Evolutionary conservation across 768 basidiomycete genomes (phyloP), one percentile per base, ranked within the genome.

Genomic region (Lentinula aciculospora): DNA sequence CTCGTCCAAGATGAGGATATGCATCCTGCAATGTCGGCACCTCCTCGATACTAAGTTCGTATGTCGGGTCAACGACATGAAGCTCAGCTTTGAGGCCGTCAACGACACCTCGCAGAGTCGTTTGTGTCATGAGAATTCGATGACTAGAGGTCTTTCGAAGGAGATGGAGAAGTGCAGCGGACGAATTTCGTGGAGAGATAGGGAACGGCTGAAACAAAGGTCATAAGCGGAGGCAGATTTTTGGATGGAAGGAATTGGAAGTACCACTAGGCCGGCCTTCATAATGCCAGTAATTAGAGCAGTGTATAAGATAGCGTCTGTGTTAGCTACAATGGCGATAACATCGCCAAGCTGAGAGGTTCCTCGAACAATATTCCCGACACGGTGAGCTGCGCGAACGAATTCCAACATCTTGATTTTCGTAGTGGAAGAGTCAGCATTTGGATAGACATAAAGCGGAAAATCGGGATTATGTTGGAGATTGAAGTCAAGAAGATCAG

Each of bases 181-280:
- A 48, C 5, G 72, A 71, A 58, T 74, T 75, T 10, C 73, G 64
- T n/a, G 71, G 73, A 1, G 72, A 70, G 48, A 74, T 72, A 1
- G 70, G 73, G 53, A 74, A 72, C 0, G 72, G 71, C 72, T 71
- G 25, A 3, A 32, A 5, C 40, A 55, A 56, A 13, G 40, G n/a
- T 39, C 15, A 19, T 29, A 9, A 28, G 12, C 10, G 34, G 5
- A 37, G 28, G 4, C n/a, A 44, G 29, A 48, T 1, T 17, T 10
- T 8, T 21, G 36, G 5, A 36, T 64, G 63, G 12, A 67, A 49
- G 0, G n/a, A 62, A 42, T 59, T 70, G 36, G n/a, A n/a, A n/a
- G n/a, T 53, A 73, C 72, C 27, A 70, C 60, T 5, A 68, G 46
- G 39, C 71, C 67, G 3, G 72, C 69, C 4, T 58, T 56, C 19